Percentiles rank a stretch among this genome's conserved stretches.
Evolutionary conservation across 2,329 filamentous ascomycete species (phyloP).

Genomic region (Cucurbitaria berberidis): DNA sequence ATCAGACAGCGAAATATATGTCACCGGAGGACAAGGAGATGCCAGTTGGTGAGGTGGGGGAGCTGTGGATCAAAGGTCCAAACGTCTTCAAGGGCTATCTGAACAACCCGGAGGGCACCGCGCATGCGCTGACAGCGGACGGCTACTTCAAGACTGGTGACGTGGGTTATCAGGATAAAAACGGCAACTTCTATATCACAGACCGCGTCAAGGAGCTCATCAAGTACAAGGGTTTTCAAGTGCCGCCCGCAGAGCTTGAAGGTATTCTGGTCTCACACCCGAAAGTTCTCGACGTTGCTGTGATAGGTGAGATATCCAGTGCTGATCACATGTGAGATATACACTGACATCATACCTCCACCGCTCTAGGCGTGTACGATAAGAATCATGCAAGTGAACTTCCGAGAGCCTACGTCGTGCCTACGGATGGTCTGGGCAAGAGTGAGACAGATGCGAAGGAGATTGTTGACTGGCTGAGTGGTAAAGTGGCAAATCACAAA

Average conservation of each 20-base stretch:
- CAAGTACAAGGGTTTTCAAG: slow-evolving; percentile 56
- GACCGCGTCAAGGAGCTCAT: slow-evolving; percentile 66
- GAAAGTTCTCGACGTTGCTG: slow-evolving; percentile 53
- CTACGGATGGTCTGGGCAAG: slow-evolving; percentile 36
- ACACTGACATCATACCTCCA: too few relatives aligned
- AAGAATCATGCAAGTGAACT: slow-evolving; percentile 55
- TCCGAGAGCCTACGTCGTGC: slow-evolving; percentile 48
- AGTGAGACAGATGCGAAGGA: slow-evolving; percentile 43
- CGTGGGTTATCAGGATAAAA: slow-evolving; percentile 76
- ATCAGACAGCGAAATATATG: slow-evolving; percentile 83
- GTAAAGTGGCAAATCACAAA: slow-evolving; percentile 56
- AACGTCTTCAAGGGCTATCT: slow-evolving; percentile 82
- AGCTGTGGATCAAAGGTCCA: slow-evolving; percentile 74
- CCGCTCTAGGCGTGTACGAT: slow-evolving; percentile 54
- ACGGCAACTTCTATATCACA: slow-evolving; percentile 87
- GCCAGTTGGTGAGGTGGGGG: slow-evolving; percentile 63
- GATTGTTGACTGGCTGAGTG: slow-evolving; percentile 52
- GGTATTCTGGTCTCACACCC: slow-evolving; percentile 52
- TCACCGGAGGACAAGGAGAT: slow-evolving; percentile 66
- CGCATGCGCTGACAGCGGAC: slow-evolving; percentile 73
- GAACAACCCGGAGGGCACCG: slow-evolving; percentile 73
- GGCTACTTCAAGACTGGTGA: slow-evolving; percentile 93
- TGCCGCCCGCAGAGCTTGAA: slow-evolving; percentile 57
- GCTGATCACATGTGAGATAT: too few relatives aligned
- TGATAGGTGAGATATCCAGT: too few relatives aligned